Conservation (phyloP, 2,329 filamentous ascomycete genomes). For the Claviceps sp. region DNA sequence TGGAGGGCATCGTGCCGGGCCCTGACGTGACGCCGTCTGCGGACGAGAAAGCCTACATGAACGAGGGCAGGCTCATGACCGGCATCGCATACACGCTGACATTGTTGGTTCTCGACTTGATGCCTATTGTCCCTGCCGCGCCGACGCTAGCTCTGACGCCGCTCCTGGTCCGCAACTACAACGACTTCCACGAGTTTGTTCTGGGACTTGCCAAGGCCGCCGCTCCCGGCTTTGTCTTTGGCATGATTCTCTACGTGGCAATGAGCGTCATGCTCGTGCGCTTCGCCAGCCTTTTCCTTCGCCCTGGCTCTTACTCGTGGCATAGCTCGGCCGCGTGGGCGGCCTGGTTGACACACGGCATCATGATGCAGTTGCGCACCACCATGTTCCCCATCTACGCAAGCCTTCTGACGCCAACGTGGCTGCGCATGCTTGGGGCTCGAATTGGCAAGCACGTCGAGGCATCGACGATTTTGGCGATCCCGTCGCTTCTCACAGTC, state of each 20-base stretch:
- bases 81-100: conserved; percentile 6
- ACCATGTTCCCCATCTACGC: conserved; percentile 10
- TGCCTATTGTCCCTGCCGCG: conserved; percentile 5
- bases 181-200: conserved; percentile 4
- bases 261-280: conserved; percentile 4
- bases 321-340: conserved; percentile 9
- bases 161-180: conserved; percentile 7
- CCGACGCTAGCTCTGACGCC: conserved; percentile 7
- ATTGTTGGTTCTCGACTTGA: conserved; percentile 6
- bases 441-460: conserved; percentile 10
- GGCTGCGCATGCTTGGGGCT: conserved; percentile 9
- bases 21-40: background rate
- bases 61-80: background rate
- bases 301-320: conserved; percentile 10
- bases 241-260: conserved; percentile 4
- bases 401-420: conserved; percentile 10
- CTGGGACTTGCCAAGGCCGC: conserved; percentile 5
- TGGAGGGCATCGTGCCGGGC: conserved; percentile 6
- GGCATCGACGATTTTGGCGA: conserved; percentile 9
- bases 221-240: conserved; percentile 4
- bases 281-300: conserved; percentile 6
- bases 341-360: conserved; percentile 9
- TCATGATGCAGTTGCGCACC: conserved; percentile 7
- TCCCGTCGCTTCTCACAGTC: conserved; percentile 10
- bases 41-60: conserved; percentile 1